A percentile compares a stretch with the other conserved stretches of the same genome.
Conservation (phyloP, 352 stramenopile species). For the Globisporangium viniferum region DNA sequence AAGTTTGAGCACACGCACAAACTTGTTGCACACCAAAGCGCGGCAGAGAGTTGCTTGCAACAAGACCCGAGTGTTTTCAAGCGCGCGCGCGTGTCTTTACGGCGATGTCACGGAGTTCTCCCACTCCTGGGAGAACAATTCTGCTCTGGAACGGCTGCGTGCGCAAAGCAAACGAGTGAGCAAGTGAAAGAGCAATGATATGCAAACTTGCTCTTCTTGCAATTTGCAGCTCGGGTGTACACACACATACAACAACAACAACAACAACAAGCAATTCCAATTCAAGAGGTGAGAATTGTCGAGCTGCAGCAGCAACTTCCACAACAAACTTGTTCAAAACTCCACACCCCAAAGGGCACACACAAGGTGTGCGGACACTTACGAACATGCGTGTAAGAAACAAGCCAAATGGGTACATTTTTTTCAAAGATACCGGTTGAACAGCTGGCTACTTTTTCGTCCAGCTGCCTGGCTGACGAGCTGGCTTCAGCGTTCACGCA, state of each 20-base stretch:
- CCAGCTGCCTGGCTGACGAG: no score
- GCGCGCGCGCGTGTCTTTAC: not conserved
- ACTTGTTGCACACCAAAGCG: no score
- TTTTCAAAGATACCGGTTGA: not conserved
- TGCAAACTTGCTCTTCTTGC: not conserved
- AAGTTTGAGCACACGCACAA: not conserved
- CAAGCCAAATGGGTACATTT: not conserved
- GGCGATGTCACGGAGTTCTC: not conserved
- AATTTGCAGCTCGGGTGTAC: not conserved
- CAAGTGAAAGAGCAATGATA: not conserved
- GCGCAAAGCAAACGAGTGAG: not conserved
- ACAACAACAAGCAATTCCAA: not conserved
- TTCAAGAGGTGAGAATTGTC: not conserved
- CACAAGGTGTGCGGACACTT: not conserved
- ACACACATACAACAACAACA: not conserved
- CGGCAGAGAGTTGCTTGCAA: not conserved
- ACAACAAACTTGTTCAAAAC: not conserved
- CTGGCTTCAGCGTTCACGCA: no score
- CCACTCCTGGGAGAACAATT: not conserved
- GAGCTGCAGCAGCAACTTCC: not conserved
- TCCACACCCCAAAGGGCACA: not conserved
- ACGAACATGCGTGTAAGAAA: not conserved
- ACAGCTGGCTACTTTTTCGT: not conserved
- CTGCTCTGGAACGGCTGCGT: not conserved
- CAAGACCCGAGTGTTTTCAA: not conserved